Percentiles rank a stretch among this genome's conserved stretches.
phyloP scores from a whole-genome alignment of 140 eudicot species.

The Stevia rebaudiana region DNA sequence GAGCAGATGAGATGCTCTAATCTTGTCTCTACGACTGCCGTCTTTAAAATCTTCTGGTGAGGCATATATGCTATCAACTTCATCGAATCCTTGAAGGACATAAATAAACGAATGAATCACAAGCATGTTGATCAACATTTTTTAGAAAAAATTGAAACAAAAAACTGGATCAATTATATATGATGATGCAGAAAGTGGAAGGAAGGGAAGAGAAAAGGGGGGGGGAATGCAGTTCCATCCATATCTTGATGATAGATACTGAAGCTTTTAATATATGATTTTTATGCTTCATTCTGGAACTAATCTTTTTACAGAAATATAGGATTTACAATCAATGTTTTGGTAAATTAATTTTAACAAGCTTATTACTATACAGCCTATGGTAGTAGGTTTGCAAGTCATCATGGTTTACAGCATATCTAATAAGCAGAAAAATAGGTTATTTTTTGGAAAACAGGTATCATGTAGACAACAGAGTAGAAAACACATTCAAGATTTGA shows the following conservation, averaged over 20 bases:
- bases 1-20: slow-evolving; percentile 66
- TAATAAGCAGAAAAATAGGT: neutral
- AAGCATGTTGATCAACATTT: neutral
- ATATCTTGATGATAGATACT: neutral
- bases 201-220: neutral
- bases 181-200: slow-evolving; percentile 2
- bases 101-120: neutral
- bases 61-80: slow-evolving; percentile 79
- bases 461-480: too few relatives aligned
- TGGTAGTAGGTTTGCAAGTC: slow-evolving; percentile 5
- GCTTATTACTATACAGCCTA: neutral
- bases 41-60: slow-evolving; percentile 87
- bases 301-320: slow-evolving; percentile 6
- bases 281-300: slow-evolving; percentile 4
- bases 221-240: neutral
- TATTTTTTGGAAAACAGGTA: neutral
- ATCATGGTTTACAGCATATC: neutral
- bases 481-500: neutral
- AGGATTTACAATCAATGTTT: neutral
- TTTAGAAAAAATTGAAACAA: neutral
- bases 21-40: slow-evolving; percentile 49
- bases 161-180: slow-evolving; percentile 2
- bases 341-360: neutral
- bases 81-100: slow-evolving; percentile 67
- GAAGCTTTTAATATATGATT: neutral